Evolutionary conservation across 2,329 filamentous ascomycete genomes (phyloP).

Genomic region (Thielaviopsis ethacetica): DNA sequence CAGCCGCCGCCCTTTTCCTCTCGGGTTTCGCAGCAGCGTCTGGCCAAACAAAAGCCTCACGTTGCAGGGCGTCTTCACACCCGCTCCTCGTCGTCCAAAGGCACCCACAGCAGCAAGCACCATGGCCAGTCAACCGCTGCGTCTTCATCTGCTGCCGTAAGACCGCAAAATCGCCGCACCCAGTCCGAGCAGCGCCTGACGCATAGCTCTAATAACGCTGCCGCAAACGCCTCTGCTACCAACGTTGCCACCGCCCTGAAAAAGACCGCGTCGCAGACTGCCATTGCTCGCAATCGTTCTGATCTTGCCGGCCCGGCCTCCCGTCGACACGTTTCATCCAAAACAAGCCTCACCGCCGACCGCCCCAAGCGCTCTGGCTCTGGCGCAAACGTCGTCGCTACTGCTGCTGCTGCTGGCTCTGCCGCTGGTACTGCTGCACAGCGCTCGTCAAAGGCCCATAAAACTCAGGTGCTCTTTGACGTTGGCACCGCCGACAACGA

Average conservation of each 20-base stretch:
- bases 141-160: conserved; percentile 2
- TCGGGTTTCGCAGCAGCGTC: conserved; percentile 11
- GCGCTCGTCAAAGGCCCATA: conserved; percentile 30
- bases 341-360: conserved; percentile 35
- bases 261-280: conserved; percentile 10
- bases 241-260: conserved; percentile 4
- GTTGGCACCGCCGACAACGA: conserved; percentile 39
- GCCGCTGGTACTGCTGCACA: conserved; percentile 18
- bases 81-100: conserved; percentile 11
- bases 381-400: conserved; percentile 6
- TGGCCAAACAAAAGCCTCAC: conserved; percentile 10
- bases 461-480: conserved; percentile 45
- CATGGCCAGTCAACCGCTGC: conserved; percentile 6
- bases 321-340: conserved; percentile 41
- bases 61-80: conserved; percentile 10
- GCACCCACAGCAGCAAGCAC: conserved; percentile 5
- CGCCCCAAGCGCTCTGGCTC: conserved; percentile 31
- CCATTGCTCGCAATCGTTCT: conserved; percentile 10
- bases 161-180: conserved; percentile 10
- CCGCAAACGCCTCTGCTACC: neutral
- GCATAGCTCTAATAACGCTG: neutral
- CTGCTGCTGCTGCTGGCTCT: conserved; percentile 18
- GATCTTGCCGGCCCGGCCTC: conserved; percentile 29
- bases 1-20: neutral
- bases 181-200: conserved; percentile 9